Evolutionary conservation across 139 green algal genomes (phyloP), one percentile per base, ranked within the genome.

Genomic region (Coelastrella sp.): DNA sequence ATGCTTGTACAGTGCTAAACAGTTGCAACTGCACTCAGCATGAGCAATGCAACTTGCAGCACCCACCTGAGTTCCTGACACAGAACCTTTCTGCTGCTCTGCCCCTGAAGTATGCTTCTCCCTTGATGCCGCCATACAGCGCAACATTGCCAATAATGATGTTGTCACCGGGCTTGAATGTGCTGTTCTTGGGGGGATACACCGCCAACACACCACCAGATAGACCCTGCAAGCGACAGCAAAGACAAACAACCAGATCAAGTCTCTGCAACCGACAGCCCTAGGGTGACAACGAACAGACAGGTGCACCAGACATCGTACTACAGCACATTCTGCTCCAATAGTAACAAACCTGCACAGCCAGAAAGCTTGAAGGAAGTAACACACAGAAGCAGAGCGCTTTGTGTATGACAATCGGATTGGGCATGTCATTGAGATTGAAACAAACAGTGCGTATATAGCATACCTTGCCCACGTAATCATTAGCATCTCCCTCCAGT

Each of bases 121-220:
- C 98, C 59, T 92, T 90, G 59, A 95, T 97, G 32, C 97, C 98
- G 75, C 98, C 98, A 86, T 99, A 99, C 73, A 99, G 93, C 80
- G 95, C 96, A 57, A 99, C 98, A 83, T 99, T 99, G 89, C 98
- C 98, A 19, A 99, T 95, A 66, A 99, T 96, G 91, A 99, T 97
- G 91, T 99, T 98, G 60, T 98, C 95, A 76, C 96, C 92, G 0
- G 97, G 85, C 60, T 94, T 88, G 86, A 99, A 99, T n/a, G 84
- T 95, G 61, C 88, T 92, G 20, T 32, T 77, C 76, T 93, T 68
- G 47, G 92, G 95, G 7, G 96, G 96, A 94, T 98, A 98, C n/a
- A 98, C 96, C 3, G 94, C 90, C 47, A 99, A 85, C 7, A 95
- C 76, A 61, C 96, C 97, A 64, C 97, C 97, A 64, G 91, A 96